Base-by-base conservation (phyloP, 2,329 filamentous ascomycete species). In the Spiromastix sp. region DNA sequence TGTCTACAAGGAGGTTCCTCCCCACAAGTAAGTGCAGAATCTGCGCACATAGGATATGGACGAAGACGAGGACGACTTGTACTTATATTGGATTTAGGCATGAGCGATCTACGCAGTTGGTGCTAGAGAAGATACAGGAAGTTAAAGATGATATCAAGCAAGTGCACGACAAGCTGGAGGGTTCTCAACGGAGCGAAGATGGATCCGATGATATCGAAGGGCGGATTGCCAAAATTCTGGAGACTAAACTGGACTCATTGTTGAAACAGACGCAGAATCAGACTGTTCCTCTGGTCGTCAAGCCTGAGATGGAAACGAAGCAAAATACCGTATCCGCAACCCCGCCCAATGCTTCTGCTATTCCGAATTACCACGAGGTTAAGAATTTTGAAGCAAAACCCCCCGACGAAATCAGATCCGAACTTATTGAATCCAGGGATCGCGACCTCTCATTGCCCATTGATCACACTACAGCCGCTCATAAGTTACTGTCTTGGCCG, bases 401-500 rank as follows among this genome's bases (percentile, higher is more conserved):
- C n/a, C n/a, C n/a, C n/a, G 24, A 35, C 10, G 25, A 13, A 6
- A 6, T 32, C 44, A 46, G 37, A 44, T 51, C 44, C 10, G 67
- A 37, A 34, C 8, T 69, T 73, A 5, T 63, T 60, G 9, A 70
- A 71, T 1, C 32, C 7, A 54, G 60, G 19, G 55, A 57, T 18
- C 77, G 75, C 30, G 71, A 77, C 44, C 72, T 82, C 10, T 74
- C 81, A 2, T 83, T 93, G 37, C 83, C 85, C 1, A 74, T 79
- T 18, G 84, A 93, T 46, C 89, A 96, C 51, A 93, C 85, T 0
- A 95, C 87, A 0, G 76, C 85, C n/a, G 86, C 86, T 1, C 84
- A 91, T 33, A 74, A 86, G 42, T 66, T 96, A 12, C 64, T 96
- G 18, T 68, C 72, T 30, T 86, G 81, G 77, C 72, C 72, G 0